Conservation (phyloP, 306 rosid species). For the Castanea crenata region DNA sequence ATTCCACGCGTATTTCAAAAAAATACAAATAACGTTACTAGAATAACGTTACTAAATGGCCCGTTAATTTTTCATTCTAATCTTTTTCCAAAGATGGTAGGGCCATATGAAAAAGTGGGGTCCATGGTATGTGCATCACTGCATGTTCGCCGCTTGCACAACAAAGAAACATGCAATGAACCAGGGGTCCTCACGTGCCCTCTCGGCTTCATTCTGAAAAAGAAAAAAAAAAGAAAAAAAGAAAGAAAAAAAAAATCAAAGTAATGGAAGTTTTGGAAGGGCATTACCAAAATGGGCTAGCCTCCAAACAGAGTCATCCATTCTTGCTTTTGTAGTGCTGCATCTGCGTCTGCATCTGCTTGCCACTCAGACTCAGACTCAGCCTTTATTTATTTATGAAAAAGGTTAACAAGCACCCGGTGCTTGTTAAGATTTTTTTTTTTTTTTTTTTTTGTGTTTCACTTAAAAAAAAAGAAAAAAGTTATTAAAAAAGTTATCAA, state of each 20-base stretch:
- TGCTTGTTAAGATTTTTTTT: too few relatives aligned
- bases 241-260: neutral
- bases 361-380: neutral
- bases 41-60: too few relatives aligned
- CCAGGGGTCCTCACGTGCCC: slow-evolving; percentile 21
- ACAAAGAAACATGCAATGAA: slow-evolving; percentile 7
- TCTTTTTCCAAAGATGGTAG: neutral
- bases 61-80: too few relatives aligned
- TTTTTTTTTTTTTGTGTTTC: too few relatives aligned
- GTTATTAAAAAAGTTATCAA: too few relatives aligned
- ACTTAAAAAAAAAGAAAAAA: too few relatives aligned
- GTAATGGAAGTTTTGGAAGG: slow-evolving; percentile 2
- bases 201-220: slow-evolving; percentile 14
- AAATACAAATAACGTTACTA: too few relatives aligned
- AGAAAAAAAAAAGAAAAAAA: neutral
- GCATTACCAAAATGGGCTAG: slow-evolving; percentile 31
- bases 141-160: slow-evolving; percentile 27
- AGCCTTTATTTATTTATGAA: neutral
- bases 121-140: neutral
- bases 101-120: slow-evolving; percentile 1
- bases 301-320: slow-evolving; percentile 18
- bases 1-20: too few relatives aligned
- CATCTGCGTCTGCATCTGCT: too few relatives aligned
- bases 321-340: slow-evolving; percentile 15
- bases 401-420: too few relatives aligned